Conservation (phyloP, 2,329 filamentous ascomycete species). For the Diplocarpon mali region DNA sequence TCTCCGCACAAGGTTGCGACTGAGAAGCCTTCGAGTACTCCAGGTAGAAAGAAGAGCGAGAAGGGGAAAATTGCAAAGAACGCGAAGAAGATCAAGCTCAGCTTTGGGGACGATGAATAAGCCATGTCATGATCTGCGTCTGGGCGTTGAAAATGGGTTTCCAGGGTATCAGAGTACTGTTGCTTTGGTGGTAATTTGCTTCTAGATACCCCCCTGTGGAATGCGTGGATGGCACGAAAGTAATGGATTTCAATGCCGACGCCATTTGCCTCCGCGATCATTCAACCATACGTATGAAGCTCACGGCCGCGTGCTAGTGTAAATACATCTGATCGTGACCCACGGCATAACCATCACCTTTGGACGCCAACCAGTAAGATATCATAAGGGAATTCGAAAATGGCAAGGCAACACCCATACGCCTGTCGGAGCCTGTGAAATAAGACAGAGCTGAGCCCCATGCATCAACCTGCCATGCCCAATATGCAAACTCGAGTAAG, state of each 20-base stretch:
- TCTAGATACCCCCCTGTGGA: conserved; percentile 7
- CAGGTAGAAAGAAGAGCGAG: conserved; percentile 16
- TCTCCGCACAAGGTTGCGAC: neutral
- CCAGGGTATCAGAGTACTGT: conserved; percentile 1
- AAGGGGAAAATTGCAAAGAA: conserved; percentile 29
- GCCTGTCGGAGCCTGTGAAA: neutral
- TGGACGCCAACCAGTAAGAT: conserved; percentile 2
- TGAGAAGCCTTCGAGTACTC: conserved; percentile 1
- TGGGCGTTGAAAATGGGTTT: neutral
- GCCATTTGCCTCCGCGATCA: neutral
- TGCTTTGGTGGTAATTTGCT: conserved; percentile 5
- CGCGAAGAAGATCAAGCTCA: conserved; percentile 52
- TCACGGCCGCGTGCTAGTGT: neutral
- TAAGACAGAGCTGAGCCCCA: conserved; percentile 2
- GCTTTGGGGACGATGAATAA: conserved; percentile 50
- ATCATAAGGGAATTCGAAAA: conserved; percentile 1
- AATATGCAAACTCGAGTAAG: conserved; percentile 1
- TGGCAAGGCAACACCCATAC: neutral
- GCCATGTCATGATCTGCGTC: neutral
- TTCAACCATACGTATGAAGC: neutral
- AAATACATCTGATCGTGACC: conserved; percentile 7
- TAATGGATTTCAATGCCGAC: too few relatives aligned
- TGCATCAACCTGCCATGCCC: conserved; percentile 6
- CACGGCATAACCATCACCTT: neutral
- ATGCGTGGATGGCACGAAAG: neutral